Percentiles rank a stretch among this genome's conserved stretches.
Evolutionary conservation across 208 protist genomes (phyloP).

Genomic region (Trypanosoma conorhini): DNA sequence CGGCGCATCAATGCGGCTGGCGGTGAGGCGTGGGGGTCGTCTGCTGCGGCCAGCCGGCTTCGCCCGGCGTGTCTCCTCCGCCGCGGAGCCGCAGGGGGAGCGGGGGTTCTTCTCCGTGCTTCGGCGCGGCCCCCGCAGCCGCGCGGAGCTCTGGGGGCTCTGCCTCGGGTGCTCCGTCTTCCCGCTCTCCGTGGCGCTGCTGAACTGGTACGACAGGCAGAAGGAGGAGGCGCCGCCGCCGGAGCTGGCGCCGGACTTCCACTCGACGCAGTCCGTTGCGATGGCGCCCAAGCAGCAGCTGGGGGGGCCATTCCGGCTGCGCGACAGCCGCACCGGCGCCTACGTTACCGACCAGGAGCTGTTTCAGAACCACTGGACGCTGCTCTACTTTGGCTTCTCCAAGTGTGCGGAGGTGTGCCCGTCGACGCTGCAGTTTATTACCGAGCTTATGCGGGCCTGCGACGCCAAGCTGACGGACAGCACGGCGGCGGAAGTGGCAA

Average conservation of each 20-base stretch:
- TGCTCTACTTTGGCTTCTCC: slow-evolving; percentile 89
- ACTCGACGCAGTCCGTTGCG: slow-evolving; percentile 38
- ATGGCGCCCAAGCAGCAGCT: slow-evolving; percentile 56
- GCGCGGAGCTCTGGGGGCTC: slow-evolving; percentile 62
- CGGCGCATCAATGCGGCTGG: slow-evolving; percentile 4
- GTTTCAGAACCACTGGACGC: slow-evolving; percentile 75
- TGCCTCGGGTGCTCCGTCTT: slow-evolving; percentile 57
- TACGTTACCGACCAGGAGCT: slow-evolving; percentile 67
- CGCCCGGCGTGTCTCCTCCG: not conserved
- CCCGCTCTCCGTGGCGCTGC: slow-evolving; percentile 43
- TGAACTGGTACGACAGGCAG: slow-evolving; percentile 53
- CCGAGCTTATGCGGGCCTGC: slow-evolving; percentile 55
- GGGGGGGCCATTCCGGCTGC: slow-evolving; percentile 67
- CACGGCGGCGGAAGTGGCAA: slow-evolving; percentile 36
- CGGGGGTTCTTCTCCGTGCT: slow-evolving; percentile 21
- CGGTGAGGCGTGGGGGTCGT: not conserved
- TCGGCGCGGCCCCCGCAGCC: slow-evolving; percentile 41
- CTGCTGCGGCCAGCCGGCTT: not conserved
- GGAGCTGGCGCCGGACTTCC: slow-evolving; percentile 51
- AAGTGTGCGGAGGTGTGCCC: slow-evolving; percentile 88
- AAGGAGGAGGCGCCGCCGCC: slow-evolving; percentile 17
- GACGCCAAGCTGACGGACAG: slow-evolving; percentile 39
- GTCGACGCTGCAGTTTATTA: slow-evolving; percentile 68
- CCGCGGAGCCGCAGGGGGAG: not conserved
- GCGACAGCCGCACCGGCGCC: slow-evolving; percentile 60